These are phyloP conservation scores for Heterobasidion parviporum DNA, from an alignment of 1,284 basidiomycete genomes.

Conservation along the genomic window DNA sequence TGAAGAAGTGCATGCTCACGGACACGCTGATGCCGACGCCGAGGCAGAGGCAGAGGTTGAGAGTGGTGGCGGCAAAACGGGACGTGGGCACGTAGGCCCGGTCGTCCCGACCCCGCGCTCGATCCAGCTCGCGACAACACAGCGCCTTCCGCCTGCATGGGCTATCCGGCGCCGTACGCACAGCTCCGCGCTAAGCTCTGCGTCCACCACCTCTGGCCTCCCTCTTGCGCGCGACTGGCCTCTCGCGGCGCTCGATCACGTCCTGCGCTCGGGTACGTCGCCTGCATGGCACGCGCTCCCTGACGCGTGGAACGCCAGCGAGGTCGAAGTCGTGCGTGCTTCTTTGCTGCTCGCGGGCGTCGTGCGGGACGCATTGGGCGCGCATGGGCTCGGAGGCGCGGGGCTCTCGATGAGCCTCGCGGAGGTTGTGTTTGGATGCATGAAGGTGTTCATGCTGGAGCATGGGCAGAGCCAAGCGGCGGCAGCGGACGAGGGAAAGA, in stretches of 20 bases:
- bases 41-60: too few relatives aligned
- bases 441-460: slow-evolving; percentile 96
- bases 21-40: neutral
- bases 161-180: slow-evolving; percentile 16
- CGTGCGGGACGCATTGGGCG: slow-evolving; percentile 24
- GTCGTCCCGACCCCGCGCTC: slow-evolving; percentile 39
- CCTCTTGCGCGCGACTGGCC: slow-evolving; percentile 72
- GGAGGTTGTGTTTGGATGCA: slow-evolving; percentile 67
- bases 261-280: slow-evolving; percentile 75
- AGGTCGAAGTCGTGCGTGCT: slow-evolving; percentile 71
- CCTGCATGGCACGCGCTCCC: slow-evolving; percentile 67
- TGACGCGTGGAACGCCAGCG: slow-evolving; percentile 70
- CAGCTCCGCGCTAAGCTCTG: slow-evolving; percentile 6
- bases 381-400: slow-evolving; percentile 27
- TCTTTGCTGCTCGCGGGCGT: slow-evolving; percentile 21
- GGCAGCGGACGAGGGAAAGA: slow-evolving; percentile 16
- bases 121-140: slow-evolving; percentile 44
- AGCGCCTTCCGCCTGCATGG: slow-evolving; percentile 37
- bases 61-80: too few relatives aligned
- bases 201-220: slow-evolving; percentile 30
- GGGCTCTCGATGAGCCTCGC: slow-evolving; percentile 37
- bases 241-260: slow-evolving; percentile 67
- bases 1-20: neutral
- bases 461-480: slow-evolving; percentile 54
- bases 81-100: slow-evolving; percentile 30